Evolutionary conservation across 2,329 filamentous ascomycete species (phyloP).

Genomic region (Talaromyces atroroseus): DNA sequence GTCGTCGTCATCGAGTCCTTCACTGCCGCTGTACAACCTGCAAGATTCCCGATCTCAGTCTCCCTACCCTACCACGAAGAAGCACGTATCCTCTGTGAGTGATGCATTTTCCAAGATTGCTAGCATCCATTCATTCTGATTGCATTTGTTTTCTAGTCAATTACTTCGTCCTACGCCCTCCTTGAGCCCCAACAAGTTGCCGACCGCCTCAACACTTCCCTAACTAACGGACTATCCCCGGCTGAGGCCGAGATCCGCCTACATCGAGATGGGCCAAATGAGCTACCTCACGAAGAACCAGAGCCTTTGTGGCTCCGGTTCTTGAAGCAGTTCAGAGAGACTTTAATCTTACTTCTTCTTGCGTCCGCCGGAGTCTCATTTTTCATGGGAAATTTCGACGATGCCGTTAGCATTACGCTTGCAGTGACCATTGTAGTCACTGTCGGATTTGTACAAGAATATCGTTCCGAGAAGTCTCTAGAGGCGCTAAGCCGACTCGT

Average conservation of each 20-base stretch:
- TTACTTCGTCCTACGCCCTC: constrained; percentile 51
- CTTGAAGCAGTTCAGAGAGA: constrained; percentile 93
- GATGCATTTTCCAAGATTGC: neutral
- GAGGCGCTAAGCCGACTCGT: constrained; percentile 91
- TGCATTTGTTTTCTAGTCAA: constrained; percentile 24
- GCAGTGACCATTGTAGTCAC: constrained; percentile 96
- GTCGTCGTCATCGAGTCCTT: constrained; percentile 56
- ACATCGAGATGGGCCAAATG: constrained; percentile 79
- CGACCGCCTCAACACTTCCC: constrained; percentile 71
- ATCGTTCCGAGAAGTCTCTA: constrained; percentile 93
- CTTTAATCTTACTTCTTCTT: constrained; percentile 85
- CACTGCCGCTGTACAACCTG: constrained; percentile 54
- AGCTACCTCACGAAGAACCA: constrained; percentile 87
- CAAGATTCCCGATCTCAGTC: constrained; percentile 27
- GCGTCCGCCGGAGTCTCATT: constrained; percentile 84
- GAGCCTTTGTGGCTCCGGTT: constrained; percentile 95
- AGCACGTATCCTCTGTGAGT: constrained; percentile 32
- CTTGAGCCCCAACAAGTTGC: constrained; percentile 76
- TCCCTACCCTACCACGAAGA: constrained; percentile 24
- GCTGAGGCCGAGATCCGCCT: constrained; percentile 75
- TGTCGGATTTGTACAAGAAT: constrained; percentile 95
- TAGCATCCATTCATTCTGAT: constrained; percentile 1
- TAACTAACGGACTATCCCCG: constrained; percentile 72
- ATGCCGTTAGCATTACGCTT: constrained; percentile 90
- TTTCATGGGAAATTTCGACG: constrained; percentile 86